Percentiles rank a stretch among this genome's conserved stretches.
Evolutionary conservation across 2,329 filamentous ascomycete species (phyloP).

Genomic region (Claviceps maximensis): DNA sequence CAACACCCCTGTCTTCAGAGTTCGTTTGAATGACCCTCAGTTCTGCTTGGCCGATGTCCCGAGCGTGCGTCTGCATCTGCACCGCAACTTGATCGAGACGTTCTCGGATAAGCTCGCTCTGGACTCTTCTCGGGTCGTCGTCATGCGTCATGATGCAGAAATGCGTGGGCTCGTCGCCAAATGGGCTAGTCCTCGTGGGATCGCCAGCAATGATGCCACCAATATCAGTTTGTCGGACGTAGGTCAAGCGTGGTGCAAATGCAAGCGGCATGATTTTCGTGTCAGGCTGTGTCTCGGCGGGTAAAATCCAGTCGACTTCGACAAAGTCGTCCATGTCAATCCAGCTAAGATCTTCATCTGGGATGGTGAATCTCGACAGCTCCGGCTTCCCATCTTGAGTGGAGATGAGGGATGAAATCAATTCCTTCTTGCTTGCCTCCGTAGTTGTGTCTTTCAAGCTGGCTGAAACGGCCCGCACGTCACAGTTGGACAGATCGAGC

Average conservation of each 20-base stretch:
- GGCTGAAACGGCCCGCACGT: slow-evolving; percentile 86
- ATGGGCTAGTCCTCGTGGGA: slow-evolving; percentile 69
- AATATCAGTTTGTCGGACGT: slow-evolving; percentile 94
- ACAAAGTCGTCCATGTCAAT: slow-evolving; percentile 99
- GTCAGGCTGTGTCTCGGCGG: slow-evolving; percentile 77
- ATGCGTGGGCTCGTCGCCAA: slow-evolving; percentile 87
- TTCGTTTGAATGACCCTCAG: slow-evolving; percentile 45
- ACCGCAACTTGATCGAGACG: slow-evolving; percentile 65
- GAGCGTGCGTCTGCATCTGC: slow-evolving; percentile 64
- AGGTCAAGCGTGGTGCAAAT: slow-evolving; percentile 88
- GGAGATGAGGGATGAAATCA: slow-evolving; percentile 35
- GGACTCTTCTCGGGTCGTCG: slow-evolving; percentile 78
- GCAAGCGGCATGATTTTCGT: slow-evolving; percentile 89
- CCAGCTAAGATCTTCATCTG: slow-evolving; percentile 90
- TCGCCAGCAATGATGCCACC: slow-evolving; percentile 68
- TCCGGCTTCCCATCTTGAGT: slow-evolving; percentile 50
- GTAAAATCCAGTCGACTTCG: slow-evolving; percentile 90
- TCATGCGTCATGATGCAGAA: slow-evolving; percentile 88
- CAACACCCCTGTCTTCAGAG: slow-evolving; percentile 33
- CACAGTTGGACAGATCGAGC: slow-evolving; percentile 79
- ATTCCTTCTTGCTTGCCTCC: slow-evolving; percentile 57
- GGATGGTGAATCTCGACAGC: slow-evolving; percentile 84
- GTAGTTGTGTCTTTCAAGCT: slow-evolving; percentile 69
- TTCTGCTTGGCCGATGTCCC: slow-evolving; percentile 63
- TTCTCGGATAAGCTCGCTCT: slow-evolving; percentile 70